Evolutionary conservation across 1,284 basidiomycete species (phyloP).

Genomic region (Apiotrichum brassicae): DNA sequence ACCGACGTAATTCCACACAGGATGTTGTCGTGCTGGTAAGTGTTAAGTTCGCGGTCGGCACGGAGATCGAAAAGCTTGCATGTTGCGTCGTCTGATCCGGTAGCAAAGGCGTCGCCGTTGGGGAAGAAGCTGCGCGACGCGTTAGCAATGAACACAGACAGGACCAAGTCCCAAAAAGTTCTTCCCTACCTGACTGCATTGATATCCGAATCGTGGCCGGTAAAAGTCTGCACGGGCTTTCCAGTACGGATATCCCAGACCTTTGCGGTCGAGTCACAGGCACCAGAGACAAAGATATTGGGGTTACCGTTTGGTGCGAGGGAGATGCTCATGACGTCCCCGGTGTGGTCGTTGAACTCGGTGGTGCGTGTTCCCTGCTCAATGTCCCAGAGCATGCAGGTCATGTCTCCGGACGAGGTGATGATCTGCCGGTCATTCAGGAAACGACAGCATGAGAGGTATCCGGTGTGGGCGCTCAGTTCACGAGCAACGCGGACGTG

Average conservation of each 20-base stretch:
- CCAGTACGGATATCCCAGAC: conserved; percentile 98
- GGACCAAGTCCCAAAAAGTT: too few species aligned
- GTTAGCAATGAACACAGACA: not conserved
- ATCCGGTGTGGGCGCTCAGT: conserved; percentile 92
- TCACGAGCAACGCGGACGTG: conserved; percentile 61
- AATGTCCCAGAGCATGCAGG: conserved; percentile 99
- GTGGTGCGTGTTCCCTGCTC: conserved; percentile 90
- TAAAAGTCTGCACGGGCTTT: conserved; percentile 95
- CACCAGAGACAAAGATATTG: conserved; percentile 95
- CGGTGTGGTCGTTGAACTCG: conserved; percentile 98
- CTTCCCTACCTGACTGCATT: conserved; percentile 96
- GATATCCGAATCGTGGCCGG: conserved; percentile 97
- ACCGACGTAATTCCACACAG: conserved; percentile 98
- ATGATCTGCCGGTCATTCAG: conserved; percentile 97
- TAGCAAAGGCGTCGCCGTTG: conserved; percentile 96
- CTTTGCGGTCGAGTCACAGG: conserved; percentile 96
- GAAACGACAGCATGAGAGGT: conserved; percentile 96
- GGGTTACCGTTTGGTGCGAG: conserved; percentile 88
- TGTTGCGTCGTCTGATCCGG: conserved; percentile 97
- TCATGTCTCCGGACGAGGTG: conserved; percentile 97
- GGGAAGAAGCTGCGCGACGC: conserved; percentile 83
- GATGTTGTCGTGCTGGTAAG: conserved; percentile 97
- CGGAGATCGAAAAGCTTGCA: conserved; percentile 97
- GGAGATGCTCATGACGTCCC: conserved; percentile 98
- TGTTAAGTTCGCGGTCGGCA: conserved; percentile 91